A percentile compares a stretch with the other conserved stretches of the same genome.
phyloP scores from a whole-genome alignment of 371 early-diverging fungal genomes.

The Conidiobolus incongruus region DNA sequence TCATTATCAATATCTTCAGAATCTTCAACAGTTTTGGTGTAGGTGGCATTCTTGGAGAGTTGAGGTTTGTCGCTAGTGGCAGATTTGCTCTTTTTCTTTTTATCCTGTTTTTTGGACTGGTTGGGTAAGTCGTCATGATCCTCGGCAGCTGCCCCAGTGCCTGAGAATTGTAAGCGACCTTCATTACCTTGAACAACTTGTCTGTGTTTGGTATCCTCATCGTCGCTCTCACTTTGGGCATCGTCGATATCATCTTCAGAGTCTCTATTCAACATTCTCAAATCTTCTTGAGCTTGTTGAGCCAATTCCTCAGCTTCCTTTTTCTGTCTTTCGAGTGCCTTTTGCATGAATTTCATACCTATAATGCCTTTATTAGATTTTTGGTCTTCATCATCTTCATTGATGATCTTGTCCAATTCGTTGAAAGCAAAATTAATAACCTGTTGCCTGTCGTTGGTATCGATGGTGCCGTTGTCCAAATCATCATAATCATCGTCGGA shows the following conservation, averaged over 20 bases:
- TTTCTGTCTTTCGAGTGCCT: conserved; percentile 28
- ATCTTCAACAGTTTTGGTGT: no score
- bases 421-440: no score
- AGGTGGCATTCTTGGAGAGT: no score
- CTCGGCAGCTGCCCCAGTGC: no score
- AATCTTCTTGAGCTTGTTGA: conserved; percentile 13
- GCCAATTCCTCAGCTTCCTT: conserved; percentile 15
- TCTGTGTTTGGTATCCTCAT: conserved; percentile 7
- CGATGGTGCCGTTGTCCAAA: conserved; percentile 9
- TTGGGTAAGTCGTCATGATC: no score
- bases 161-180: conserved; percentile 28
- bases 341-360: conserved; percentile 94
- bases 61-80: no score
- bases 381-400: conserved; percentile 18
- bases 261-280: conserved; percentile 13
- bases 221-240: conserved; percentile 11
- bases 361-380: conserved; percentile 60
- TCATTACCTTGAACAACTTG: conserved; percentile 24
- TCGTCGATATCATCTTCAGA: conserved; percentile 16
- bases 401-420: conserved; percentile 15
- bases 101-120: no score
- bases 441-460: conserved; percentile 7
- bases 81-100: no score
- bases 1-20: no score
- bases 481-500: conserved; percentile 16